Evolutionary conservation across 2,329 filamentous ascomycete species (phyloP), one percentile per base, ranked within the genome.

Genomic region (Stachybotrys elegans): DNA sequence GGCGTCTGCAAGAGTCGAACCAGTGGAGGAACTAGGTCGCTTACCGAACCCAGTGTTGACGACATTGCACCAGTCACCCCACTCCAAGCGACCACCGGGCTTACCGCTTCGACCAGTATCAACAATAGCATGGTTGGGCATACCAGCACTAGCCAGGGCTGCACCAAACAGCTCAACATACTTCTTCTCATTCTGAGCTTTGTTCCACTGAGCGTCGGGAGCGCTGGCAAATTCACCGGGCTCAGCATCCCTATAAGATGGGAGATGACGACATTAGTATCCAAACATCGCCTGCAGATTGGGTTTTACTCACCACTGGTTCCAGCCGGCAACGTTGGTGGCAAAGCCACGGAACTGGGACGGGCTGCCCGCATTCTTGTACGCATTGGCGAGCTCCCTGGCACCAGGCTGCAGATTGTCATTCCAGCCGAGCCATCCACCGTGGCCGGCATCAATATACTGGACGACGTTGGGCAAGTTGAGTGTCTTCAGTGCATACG

Each of bases 31-130:
- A 4, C 75, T 76, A 2, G 81, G 81, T 14, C 79, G 74, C n/a
- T 64, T 62, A 47, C 83, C 83, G 48, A 84, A 85, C 7, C 83
- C 82, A 42, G 81, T 78, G 22, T 74, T 76, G 23, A 68, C 73
- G 48, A 79, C 71, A 53, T 85, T 86, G 69, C 82, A 86, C 82
- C 83, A 86, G 57, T 84, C 72, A 35, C 81, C 81, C 79, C 80
- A 83, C 43, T 70, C 62, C 44, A 67, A 37, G 60, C 84, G 80
- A 42, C 78, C 78, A 17, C 79, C 81, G 43, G 76, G 81, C 54
- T 75, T 75, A 29, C 68, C 68, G n/a, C 59, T 67, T 38, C 83
- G 80, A 47, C 73, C 68, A 32, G 71, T 69, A 50, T 75, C 73
- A 11, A 69, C 62, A 53, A 78, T 70, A 60, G 76, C 75, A 53